A percentile compares a stretch with the other conserved stretches of the same genome.
Evolutionary conservation across 495 filamentous ascomycete genomes (phyloP).

Genomic region (Melanomma pulvis-pyrius): DNA sequence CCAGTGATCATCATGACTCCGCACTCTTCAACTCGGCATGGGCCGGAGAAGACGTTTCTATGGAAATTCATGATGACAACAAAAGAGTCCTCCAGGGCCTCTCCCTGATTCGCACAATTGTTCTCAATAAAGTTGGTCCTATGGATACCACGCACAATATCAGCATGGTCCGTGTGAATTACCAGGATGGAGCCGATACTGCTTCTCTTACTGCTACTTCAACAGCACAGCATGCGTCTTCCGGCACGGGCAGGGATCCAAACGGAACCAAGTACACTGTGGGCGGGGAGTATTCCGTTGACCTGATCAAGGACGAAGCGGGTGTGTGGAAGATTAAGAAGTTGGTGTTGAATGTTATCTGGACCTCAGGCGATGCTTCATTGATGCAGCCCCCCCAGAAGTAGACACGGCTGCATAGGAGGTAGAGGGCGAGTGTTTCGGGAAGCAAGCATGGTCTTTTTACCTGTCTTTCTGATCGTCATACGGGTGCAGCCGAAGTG

Average conservation of each 20-base stretch:
- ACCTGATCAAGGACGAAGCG: slow-evolving; percentile 27
- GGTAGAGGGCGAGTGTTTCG: slow-evolving; percentile 17
- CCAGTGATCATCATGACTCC: slow-evolving; percentile 19
- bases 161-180: slow-evolving; percentile 28
- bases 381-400: slow-evolving; percentile 14
- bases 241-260: slow-evolving; percentile 25
- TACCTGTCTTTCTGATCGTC: slow-evolving; percentile 14
- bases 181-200: slow-evolving; percentile 26
- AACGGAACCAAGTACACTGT: slow-evolving; percentile 28
- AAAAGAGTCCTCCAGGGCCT: slow-evolving; percentile 23
- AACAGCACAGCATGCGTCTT: slow-evolving; percentile 23
- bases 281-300: slow-evolving; percentile 27
- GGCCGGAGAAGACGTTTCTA: slow-evolving; percentile 25
- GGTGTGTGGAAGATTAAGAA: slow-evolving; percentile 25
- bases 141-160: slow-evolving; percentile 28
- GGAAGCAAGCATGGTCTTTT: slow-evolving; percentile 14
- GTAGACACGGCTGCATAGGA: slow-evolving; percentile 11
- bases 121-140: slow-evolving; percentile 23
- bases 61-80: slow-evolving; percentile 25
- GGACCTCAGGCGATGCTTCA: slow-evolving; percentile 27
- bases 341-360: slow-evolving; percentile 29
- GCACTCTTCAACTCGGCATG: slow-evolving; percentile 24
- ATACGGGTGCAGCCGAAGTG: slow-evolving; percentile 9
- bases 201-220: slow-evolving; percentile 28
- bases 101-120: slow-evolving; percentile 23